These are phyloP conservation scores for Magnaporthiopsis incrustans DNA, from an alignment of 2,329 filamentous ascomycete genomes.

Conservation along the genomic window DNA sequence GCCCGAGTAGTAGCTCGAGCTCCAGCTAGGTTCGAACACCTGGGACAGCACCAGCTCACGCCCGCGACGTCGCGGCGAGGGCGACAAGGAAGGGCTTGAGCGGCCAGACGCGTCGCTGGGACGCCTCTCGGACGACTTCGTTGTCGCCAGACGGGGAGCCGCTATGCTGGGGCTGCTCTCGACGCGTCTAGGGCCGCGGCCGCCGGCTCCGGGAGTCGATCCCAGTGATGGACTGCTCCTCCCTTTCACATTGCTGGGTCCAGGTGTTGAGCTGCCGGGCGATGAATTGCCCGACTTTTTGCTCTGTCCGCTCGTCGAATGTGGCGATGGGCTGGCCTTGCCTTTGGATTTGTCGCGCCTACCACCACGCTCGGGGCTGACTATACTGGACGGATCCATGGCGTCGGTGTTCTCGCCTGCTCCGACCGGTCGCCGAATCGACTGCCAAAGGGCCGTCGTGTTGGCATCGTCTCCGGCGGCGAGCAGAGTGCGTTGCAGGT, in stretches of 20 bases:
- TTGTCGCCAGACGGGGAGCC: background rate
- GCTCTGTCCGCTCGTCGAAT: background rate
- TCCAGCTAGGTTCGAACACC: background rate
- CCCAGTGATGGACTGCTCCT: background rate
- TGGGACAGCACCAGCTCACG: constrained; percentile 1
- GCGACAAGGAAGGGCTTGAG: background rate
- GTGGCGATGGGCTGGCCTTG: background rate
- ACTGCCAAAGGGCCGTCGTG: constrained; percentile 1
- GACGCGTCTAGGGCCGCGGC: background rate
- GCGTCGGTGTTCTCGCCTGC: no score
- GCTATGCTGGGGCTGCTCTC: background rate
- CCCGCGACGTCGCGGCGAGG: constrained; percentile 6
- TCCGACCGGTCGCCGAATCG: background rate
- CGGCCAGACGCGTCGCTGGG: background rate
- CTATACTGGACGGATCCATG: background rate
- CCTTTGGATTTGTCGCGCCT: background rate
- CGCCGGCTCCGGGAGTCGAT: background rate
- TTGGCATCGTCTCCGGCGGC: constrained; percentile 4
- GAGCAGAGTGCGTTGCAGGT: constrained; percentile 4
- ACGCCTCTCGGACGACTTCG: background rate
- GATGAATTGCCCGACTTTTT: background rate
- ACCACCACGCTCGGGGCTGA: background rate
- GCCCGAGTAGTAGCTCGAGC: background rate
- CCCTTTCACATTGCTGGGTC: background rate
- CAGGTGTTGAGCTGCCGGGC: background rate